Evolutionary conservation across 345 rosid species (phyloP), one percentile per base, ranked within the genome.

Genomic region (Linum lewisii): DNA sequence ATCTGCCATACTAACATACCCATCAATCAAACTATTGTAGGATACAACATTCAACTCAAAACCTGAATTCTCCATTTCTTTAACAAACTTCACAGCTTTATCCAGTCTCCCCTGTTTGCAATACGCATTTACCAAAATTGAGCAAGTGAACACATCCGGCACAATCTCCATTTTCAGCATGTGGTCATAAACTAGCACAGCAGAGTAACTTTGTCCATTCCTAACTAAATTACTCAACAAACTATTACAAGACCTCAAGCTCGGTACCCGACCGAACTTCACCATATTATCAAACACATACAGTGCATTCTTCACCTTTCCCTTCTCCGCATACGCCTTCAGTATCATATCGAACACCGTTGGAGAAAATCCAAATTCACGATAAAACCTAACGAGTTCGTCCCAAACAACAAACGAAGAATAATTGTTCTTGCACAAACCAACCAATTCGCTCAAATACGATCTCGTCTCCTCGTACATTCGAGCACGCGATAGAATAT

Each of bases 281-380:
- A 82, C 78, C 87, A 91, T 88, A 67, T 91, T 84, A 71, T 91
- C 98, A 69, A 91, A 91, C 75, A 88, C 96, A 21, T 86, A 75
- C 61, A 91, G 74, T 36, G 96, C 98, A 65, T 77, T 70, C 85
- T 66, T 79, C 21, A 65, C 9, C 92, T 81, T 63, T 36, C 84
- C 81, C 38, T 74, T 84, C 68, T 82, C 77, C 2, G 83, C 82
- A 73, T 69, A 91, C n/a, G 75, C 69, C 65, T 83, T 92, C 64
- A 92, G 61, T 24, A 86, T 52, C 95, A 92, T 86, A 67, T 92
- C 98, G 21, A 92, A 92, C 32, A 88, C 88, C 21, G 75, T 63
- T 7, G 85, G 83, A n/a, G 95, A 81, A 66, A 80, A 91, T 1
- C 47, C 51, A 51, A 79, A 83, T 0, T 77, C 89, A 71, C 73